Evolutionary conservation across 2,329 filamentous ascomycete genomes (phyloP), one percentile per base, ranked within the genome.

Genomic region (Colletotrichum scovillei): DNA sequence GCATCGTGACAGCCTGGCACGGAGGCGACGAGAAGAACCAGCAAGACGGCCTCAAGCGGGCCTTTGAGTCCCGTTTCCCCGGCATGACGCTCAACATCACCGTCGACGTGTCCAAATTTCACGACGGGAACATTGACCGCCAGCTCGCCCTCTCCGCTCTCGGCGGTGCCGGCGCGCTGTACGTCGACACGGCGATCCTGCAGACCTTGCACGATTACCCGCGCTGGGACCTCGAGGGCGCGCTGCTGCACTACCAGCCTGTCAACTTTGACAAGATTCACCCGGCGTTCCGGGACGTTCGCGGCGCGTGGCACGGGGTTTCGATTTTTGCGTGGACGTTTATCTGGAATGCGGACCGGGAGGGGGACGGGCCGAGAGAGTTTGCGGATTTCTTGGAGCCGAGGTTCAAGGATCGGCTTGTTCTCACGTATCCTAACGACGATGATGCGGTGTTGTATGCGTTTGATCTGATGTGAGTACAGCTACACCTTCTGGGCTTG

Each of bases 361-460:
- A 85, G 0, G 71, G 63, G 28, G 66, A 38, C 5, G 70, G 81
- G 0, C 83, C 83, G 0, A 80, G 77, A 5, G 81, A 84, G 12
- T 90, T 82, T 65, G 75, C 79, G 0, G 86, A 88, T 71, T 85
- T 83, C 66, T 77, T 87, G 2, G 81, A 83, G 9, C 87, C 88
- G 0, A 84, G 86, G 70, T 88, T 85, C 78, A 90, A 90, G 79
- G 80, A 86, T 71, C 89, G 87, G 78, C 79, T 90, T 6, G 85
- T 86, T 2, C 77, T 90, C 9, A 89, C 88, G 0, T 90, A 90
- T 68, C 89, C 88, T 11, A 89, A 90, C 71, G 89, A 90, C 49
- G 88, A 90, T 55, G 88, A 90, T 66, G 88, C 88, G 0, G 84
- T 90, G 2, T 79, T 88, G 0, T 89, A 82, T 55, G 84, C 85